Conservation (phyloP, 306 rosid species). For the Rubus idaeus region DNA sequence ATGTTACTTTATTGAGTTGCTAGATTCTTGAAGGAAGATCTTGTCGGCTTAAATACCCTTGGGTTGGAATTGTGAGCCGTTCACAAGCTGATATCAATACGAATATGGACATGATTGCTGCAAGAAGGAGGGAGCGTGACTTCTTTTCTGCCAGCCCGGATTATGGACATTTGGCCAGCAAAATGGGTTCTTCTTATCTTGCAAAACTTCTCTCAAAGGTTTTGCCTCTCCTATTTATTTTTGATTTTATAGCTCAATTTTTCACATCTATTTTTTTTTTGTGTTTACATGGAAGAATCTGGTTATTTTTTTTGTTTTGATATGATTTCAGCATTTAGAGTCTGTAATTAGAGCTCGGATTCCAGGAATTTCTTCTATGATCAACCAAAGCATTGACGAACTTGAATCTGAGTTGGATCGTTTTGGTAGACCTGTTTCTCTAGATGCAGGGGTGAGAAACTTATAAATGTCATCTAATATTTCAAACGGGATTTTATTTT, state of each 20-base stretch:
- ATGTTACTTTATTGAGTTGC: constrained; percentile 11
- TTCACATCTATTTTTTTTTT: background rate
- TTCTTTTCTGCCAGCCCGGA: constrained; percentile 41
- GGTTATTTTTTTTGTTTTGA: background rate
- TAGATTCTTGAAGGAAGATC: constrained; percentile 60
- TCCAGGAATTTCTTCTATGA: constrained; percentile 43
- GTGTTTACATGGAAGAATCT: background rate
- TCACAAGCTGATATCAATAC: constrained; percentile 53
- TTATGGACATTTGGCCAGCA: constrained; percentile 41
- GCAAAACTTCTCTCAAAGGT: constrained; percentile 58
- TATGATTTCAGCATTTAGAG: constrained; percentile 50
- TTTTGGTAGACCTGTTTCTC: constrained; percentile 49
- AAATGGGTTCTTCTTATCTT: constrained; percentile 58
- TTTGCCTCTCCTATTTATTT: background rate
- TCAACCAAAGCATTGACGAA: constrained; percentile 41
- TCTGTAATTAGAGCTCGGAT: constrained; percentile 45
- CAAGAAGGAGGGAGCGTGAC: constrained; percentile 45
- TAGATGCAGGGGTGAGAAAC: constrained; percentile 45
- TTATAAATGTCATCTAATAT: background rate
- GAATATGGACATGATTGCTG: constrained; percentile 47
- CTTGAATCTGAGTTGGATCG: constrained; percentile 45
- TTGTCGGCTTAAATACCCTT: constrained; percentile 49
- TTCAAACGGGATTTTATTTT: background rate
- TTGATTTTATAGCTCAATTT: background rate
- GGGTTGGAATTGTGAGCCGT: constrained; percentile 61